phyloP scores from a whole-genome alignment of 306 rosid genomes.

The Acacia melanoxylon region DNA sequence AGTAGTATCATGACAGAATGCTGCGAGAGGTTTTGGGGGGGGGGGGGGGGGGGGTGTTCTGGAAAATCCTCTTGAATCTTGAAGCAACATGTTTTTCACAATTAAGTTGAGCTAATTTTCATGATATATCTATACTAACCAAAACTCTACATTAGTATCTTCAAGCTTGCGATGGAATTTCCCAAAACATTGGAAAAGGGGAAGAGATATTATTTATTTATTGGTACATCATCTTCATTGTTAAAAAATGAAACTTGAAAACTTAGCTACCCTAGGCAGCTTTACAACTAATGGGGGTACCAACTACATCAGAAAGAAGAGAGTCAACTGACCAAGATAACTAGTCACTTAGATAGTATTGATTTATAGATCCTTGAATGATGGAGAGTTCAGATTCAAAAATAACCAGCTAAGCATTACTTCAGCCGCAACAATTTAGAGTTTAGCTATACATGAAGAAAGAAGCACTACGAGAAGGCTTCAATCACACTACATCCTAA shows the following conservation, averaged over 20 bases:
- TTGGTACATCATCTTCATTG: background rate
- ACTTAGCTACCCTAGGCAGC: slow-evolving; percentile 2
- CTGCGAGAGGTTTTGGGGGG: background rate
- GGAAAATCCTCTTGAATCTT: background rate
- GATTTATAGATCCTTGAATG: background rate
- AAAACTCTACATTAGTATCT: background rate
- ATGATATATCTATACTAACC: background rate
- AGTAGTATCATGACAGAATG: background rate
- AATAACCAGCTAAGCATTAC: background rate
- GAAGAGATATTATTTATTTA: background rate
- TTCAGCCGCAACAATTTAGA: background rate
- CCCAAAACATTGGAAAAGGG: background rate
- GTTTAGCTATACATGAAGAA: background rate
- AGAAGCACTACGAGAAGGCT: background rate
- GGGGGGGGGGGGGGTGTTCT: no score
- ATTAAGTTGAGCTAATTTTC: slow-evolving; percentile 1
- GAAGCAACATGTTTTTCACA: background rate
- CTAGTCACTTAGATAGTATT: slow-evolving; percentile 5
- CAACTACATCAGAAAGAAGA: background rate
- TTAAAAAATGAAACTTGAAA: background rate
- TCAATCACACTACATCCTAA: slow-evolving; percentile 7
- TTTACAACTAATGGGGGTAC: background rate
- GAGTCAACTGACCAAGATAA: no score
- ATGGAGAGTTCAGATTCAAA: background rate
- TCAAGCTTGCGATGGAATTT: background rate